Base-by-base conservation (phyloP, 805 yeast genomes). In the Saccharomycopsis oosterbeekiorum region DNA sequence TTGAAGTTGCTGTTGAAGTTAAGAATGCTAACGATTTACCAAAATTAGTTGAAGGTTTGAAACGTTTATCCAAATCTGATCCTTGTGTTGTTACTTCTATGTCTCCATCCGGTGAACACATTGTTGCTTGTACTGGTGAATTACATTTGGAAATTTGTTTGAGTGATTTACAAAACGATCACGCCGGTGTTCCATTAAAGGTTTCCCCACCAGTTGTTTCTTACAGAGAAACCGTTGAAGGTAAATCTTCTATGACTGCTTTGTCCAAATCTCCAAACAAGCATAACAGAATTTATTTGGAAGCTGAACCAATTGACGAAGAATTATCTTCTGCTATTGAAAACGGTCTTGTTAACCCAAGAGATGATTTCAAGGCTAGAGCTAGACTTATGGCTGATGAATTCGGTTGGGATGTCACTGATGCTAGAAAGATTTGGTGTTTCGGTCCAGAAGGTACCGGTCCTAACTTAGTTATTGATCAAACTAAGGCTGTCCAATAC, bases 371-470 rank as follows among this genome's bases (percentile, higher is more conserved):
- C 89, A 93, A 93, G 86, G 88, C 89, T 73, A 92, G 99, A 85
- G 99, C 98, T 73, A 92, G 98, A 87, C 74, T 89, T 76, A 84
- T 93, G 85, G 98, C 98, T 76, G 98, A 93, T 78, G 97, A 94
- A 78, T 94, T 80, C 87, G 97, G 93, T 72, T 93, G 99, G 99
- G 98, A 93, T 78, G 97, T 94, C 77, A 85, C 97, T 72, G 99
- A 93, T 77, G 99, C 97, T 81, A 92, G 99, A 88, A 93, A 94
- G 94, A 94, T 93, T 77, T 93, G 99, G 99, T 90, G 97, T 88
- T 93, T 93, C 91, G 99, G 99, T 84, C 98, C 99, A 78, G 99
- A 93, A 76, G 97, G 97, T 81, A 86, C 83, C 78, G 99, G 99
- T 82, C 92, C 99, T 75, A 93, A 93, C 84, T 80, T 94, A 76